These are phyloP conservation scores for Fusarium torulosum DNA, from an alignment of 2,329 filamentous ascomycete species.

Conservation along the genomic window DNA sequence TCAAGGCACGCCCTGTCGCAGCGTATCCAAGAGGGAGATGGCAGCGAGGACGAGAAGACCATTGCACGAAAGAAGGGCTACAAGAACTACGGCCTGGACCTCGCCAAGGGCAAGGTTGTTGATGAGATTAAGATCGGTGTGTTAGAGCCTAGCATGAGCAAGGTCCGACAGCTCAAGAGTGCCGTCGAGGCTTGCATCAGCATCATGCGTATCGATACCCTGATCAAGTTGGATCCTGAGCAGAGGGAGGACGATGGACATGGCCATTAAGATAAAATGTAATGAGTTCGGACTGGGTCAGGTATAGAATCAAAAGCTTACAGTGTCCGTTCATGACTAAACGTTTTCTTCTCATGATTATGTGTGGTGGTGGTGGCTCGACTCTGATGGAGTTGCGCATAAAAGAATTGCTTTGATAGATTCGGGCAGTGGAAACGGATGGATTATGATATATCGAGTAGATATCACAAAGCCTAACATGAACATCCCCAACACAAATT, in stretches of 20 bases:
- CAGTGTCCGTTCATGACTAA: conserved; percentile 42
- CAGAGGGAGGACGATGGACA: conserved; percentile 82
- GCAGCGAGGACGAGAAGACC: conserved; percentile 86
- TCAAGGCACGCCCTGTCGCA: conserved; percentile 95
- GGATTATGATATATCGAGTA: conserved; percentile 5
- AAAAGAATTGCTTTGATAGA: background rate
- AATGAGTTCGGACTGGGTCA: conserved; percentile 45
- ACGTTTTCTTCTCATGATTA: conserved; percentile 19
- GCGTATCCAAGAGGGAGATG: conserved; percentile 87
- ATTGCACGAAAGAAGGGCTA: conserved; percentile 96
- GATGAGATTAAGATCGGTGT: conserved; percentile 96
- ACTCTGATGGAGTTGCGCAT: conserved; percentile 3
- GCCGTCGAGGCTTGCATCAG: conserved; percentile 98
- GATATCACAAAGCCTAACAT: conserved; percentile 3
- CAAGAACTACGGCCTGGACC: conserved; percentile 97
- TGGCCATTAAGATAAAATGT: conserved; percentile 71
- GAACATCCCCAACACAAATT: background rate
- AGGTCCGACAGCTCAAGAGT: conserved; percentile 97
- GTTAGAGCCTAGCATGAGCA: conserved; percentile 97
- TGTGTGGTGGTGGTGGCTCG: conserved; percentile 25
- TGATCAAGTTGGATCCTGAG: conserved; percentile 97
- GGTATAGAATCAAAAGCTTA: conserved; percentile 48
- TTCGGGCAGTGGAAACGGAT: background rate
- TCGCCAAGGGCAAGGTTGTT: conserved; percentile 88
- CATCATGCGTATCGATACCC: conserved; percentile 98